phyloP scores from a whole-genome alignment of 768 basidiomycete genomes.

The Hydnum rufescens region DNA sequence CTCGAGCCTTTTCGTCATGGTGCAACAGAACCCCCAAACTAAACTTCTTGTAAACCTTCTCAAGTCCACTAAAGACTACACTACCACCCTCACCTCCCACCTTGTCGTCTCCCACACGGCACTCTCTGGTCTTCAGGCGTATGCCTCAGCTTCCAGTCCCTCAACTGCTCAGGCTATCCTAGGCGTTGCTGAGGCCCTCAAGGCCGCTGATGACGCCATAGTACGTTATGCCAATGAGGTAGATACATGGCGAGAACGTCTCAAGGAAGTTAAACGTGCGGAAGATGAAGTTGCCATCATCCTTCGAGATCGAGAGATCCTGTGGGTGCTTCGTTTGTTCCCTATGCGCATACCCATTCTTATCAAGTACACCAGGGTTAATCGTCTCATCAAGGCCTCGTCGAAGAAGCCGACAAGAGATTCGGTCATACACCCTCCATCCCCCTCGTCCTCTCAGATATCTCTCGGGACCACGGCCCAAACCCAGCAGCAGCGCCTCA shows the following conservation, averaged over 20 bases:
- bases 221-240: constrained; percentile 37
- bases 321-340: constrained; percentile 29
- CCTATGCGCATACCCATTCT: not conserved
- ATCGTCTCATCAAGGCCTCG: constrained; percentile 59
- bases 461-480: not conserved
- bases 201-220: constrained; percentile 49
- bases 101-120: constrained; percentile 41
- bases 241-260: constrained; percentile 43
- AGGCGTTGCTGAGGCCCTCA: constrained; percentile 34
- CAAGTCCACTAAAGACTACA: constrained; percentile 49
- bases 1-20: constrained; percentile 24
- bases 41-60: constrained; percentile 51
- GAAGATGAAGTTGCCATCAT: constrained; percentile 58
- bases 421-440: constrained; percentile 18
- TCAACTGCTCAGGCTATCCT: constrained; percentile 31
- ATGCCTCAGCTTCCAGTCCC: constrained; percentile 45
- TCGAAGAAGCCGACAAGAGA: constrained; percentile 30
- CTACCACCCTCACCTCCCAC: constrained; percentile 36
- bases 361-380: constrained; percentile 31
- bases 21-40: constrained; percentile 53
- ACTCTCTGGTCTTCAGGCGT: constrained; percentile 47
- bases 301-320: constrained; percentile 58
- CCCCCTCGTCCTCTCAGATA: not conserved
- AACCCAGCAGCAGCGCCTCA: constrained; percentile 1
- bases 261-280: constrained; percentile 37